These are phyloP conservation scores for Calocybe gangraenosa DNA, from an alignment of 768 basidiomycete genomes.

Conservation along the genomic window DNA sequence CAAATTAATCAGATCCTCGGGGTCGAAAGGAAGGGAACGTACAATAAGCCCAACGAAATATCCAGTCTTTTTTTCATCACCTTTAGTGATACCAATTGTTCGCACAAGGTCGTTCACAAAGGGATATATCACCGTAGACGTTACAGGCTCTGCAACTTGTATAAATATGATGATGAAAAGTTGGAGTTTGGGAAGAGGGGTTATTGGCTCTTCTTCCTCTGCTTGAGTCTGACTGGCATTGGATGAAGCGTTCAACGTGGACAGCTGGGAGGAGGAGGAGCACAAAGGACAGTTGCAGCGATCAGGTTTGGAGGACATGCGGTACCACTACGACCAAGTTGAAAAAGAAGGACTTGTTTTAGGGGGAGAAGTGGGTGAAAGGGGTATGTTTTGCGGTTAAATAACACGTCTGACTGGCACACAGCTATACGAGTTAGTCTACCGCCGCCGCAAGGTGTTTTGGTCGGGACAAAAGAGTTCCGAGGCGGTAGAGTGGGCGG, in stretches of 20 bases:
- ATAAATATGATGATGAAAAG: slow-evolving; percentile 26
- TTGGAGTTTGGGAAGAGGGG: slow-evolving; percentile 27
- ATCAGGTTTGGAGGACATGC: neutral
- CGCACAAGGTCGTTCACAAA: slow-evolving; percentile 35
- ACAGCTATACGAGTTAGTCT: too few species aligned
- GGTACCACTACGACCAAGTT: too few species aligned
- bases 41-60: slow-evolving; percentile 40
- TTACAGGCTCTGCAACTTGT: slow-evolving; percentile 32
- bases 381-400: too few species aligned
- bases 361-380: too few species aligned
- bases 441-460: too few species aligned
- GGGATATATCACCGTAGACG: slow-evolving; percentile 34
- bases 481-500: too few species aligned
- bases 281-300: slow-evolving; percentile 1
- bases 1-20: neutral
- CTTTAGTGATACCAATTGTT: slow-evolving; percentile 30
- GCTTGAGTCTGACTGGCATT: neutral
- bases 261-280: neutral
- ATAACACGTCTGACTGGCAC: too few species aligned
- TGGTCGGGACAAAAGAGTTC: too few species aligned
- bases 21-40: slow-evolving; percentile 10
- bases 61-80: slow-evolving; percentile 33
- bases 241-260: neutral
- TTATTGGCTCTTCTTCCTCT: slow-evolving; percentile 4
- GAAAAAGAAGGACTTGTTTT: too few species aligned